Evolutionary conservation across 305 asterid species (phyloP).

Genomic region (Rubia balearica): DNA sequence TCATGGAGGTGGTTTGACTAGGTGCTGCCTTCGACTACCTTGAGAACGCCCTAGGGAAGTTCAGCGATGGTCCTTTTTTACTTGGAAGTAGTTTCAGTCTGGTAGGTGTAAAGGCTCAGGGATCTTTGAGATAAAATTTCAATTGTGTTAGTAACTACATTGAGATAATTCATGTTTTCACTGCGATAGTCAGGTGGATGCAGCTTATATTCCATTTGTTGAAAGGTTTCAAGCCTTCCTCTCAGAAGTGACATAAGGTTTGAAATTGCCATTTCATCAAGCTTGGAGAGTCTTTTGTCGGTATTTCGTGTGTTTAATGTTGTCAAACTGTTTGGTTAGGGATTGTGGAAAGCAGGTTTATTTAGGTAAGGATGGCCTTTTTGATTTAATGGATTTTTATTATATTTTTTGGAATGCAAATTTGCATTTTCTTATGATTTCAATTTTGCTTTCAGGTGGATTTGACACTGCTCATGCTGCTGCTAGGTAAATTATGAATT

Average conservation of each 20-base stretch:
- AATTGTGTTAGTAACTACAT: not conserved
- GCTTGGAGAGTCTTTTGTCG: too few relatives aligned
- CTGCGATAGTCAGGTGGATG: slow-evolving; percentile 50
- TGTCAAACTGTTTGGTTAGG: slow-evolving; percentile 35
- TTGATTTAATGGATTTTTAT: not conserved
- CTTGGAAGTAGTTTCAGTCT: slow-evolving; percentile 74
- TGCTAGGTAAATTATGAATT: slow-evolving; percentile 46
- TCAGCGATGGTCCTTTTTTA: slow-evolving; percentile 64
- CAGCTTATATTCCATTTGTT: slow-evolving; percentile 64
- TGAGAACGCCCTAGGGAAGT: slow-evolving; percentile 67
- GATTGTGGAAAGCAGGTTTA: slow-evolving; percentile 89
- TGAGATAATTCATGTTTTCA: not conserved
- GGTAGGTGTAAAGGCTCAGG: slow-evolving; percentile 33
- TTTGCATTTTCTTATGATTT: not conserved
- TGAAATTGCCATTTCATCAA: too few relatives aligned
- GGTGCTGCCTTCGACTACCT: slow-evolving; percentile 60
- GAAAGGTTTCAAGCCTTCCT: slow-evolving; percentile 60
- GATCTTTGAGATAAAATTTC: not conserved
- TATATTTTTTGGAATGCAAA: not conserved
- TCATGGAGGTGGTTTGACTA: slow-evolving; percentile 17
- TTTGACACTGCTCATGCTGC: slow-evolving; percentile 95
- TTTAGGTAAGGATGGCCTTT: slow-evolving; percentile 41
- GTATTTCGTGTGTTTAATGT: too few relatives aligned
- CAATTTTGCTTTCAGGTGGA: slow-evolving; percentile 46
- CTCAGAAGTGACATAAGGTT: slow-evolving; percentile 44